A percentile compares a stretch with the other conserved stretches of the same genome.
phyloP scores from a whole-genome alignment of 257 asterid genomes.

The Gynochthodes officinalis region DNA sequence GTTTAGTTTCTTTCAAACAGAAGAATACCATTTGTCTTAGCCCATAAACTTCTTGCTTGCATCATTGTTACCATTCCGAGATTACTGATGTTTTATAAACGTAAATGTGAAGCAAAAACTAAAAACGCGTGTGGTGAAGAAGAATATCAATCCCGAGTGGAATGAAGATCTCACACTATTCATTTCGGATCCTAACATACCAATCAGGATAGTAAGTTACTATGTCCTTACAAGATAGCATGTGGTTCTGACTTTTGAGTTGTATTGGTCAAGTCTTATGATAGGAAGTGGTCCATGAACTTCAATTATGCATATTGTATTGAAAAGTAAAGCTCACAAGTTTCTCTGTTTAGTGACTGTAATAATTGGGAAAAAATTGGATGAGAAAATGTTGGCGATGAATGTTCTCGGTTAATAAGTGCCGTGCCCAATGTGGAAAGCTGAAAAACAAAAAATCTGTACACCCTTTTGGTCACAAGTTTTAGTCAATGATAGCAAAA shows the following conservation, averaged over 20 bases:
- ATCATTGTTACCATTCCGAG: not conserved
- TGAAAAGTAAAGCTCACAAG: not conserved
- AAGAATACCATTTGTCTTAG: too few species aligned
- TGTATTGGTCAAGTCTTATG: not conserved
- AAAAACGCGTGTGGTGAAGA: constrained; percentile 70
- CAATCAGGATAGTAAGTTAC: constrained; percentile 55
- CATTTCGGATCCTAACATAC: constrained; percentile 47
- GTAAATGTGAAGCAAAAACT: constrained; percentile 44
- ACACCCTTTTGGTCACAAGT: too few species aligned
- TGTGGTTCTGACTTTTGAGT: not conserved
- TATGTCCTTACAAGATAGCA: not conserved
- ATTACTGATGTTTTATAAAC: constrained; percentile 1
- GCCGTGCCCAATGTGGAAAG: not conserved
- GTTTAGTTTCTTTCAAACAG: not conserved
- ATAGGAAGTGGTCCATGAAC: not conserved
- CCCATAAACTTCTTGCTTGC: not conserved
- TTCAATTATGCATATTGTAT: not conserved
- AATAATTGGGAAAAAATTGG: too few species aligned
- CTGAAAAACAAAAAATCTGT: too few species aligned
- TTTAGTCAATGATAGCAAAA: too few species aligned
- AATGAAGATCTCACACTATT: constrained; percentile 70
- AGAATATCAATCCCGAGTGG: constrained; percentile 73
- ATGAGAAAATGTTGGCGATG: too few species aligned
- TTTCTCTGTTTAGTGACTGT: too few species aligned
- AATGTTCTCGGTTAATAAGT: too few species aligned